Percentiles rank a stretch among this genome's conserved stretches.
These are phyloP conservation scores for Candida adriatica DNA, from an alignment of 805 yeast genomes.

Conservation along the genomic window DNA sequence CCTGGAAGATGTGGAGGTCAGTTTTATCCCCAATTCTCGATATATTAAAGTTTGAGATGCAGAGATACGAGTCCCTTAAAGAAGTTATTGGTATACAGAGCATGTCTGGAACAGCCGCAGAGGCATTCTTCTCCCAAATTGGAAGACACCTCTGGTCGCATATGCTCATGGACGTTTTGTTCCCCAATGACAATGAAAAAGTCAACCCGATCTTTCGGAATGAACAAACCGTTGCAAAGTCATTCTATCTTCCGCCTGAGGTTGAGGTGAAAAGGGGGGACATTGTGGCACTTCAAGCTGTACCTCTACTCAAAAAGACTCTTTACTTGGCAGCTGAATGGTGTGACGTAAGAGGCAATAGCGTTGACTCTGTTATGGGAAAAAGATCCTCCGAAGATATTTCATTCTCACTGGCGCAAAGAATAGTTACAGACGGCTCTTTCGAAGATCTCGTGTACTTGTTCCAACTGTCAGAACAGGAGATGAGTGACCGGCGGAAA, in stretches of 20 bases:
- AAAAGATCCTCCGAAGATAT: not conserved
- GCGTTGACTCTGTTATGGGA: not conserved
- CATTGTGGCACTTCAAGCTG: slow-evolving; percentile 3
- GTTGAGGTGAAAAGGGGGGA: not conserved
- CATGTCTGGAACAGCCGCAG: slow-evolving; percentile 3
- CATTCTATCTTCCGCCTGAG: slow-evolving; percentile 4
- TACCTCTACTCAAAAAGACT: slow-evolving; percentile 8
- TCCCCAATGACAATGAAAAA: slow-evolving; percentile 4
- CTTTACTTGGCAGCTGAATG: slow-evolving; percentile 5
- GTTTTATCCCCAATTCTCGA: slow-evolving; percentile 14
- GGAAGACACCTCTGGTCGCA: slow-evolving; percentile 10
- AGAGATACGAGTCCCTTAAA: slow-evolving; percentile 2
- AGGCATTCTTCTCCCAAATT: slow-evolving; percentile 8
- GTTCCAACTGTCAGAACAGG: slow-evolving; percentile 7
- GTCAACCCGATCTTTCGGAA: slow-evolving; percentile 10
- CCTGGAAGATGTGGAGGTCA: slow-evolving; percentile 20
- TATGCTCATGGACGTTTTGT: slow-evolving; percentile 10
- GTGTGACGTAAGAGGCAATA: slow-evolving; percentile 2
- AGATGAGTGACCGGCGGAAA: slow-evolving; percentile 6
- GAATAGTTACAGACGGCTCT: slow-evolving; percentile 4
- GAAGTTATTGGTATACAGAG: not conserved
- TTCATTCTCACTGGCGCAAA: not conserved
- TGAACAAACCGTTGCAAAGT: slow-evolving; percentile 15
- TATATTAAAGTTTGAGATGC: slow-evolving; percentile 12
- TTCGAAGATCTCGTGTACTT: slow-evolving; percentile 14